Evolutionary conservation across 1,284 basidiomycete genomes (phyloP).

Genomic region (Singerocomus inundabilis): DNA sequence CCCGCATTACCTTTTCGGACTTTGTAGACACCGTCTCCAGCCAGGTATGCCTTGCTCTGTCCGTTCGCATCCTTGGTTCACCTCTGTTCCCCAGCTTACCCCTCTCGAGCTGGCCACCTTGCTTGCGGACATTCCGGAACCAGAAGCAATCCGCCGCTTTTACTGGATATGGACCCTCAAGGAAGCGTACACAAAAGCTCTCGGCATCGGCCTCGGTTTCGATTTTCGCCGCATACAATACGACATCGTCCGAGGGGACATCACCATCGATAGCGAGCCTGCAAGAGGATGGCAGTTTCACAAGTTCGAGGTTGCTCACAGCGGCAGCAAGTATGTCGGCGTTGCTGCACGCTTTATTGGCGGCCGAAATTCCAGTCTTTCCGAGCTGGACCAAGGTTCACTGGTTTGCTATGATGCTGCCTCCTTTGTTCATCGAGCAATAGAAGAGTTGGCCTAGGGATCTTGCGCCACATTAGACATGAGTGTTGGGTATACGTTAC

Average conservation of each 20-base stretch:
- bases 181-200: constrained; percentile 83
- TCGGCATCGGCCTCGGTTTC: constrained; percentile 78
- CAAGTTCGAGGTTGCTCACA: constrained; percentile 51
- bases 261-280: constrained; percentile 57
- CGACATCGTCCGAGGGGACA: constrained; percentile 46
- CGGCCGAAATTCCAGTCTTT: constrained; percentile 28
- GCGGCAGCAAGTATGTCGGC: constrained; percentile 55
- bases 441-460: constrained; percentile 38
- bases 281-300: constrained; percentile 66
- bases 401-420: constrained; percentile 44
- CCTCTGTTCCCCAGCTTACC: constrained; percentile 47
- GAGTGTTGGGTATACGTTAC: constrained; percentile 18
- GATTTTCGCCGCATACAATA: constrained; percentile 74
- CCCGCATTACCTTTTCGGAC: constrained; percentile 50
- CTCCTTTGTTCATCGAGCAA: constrained; percentile 46
- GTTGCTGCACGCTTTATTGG: constrained; percentile 58
- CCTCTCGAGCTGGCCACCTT: constrained; percentile 47
- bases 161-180: constrained; percentile 86
- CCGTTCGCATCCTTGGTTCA: constrained; percentile 10
- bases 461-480: constrained; percentile 9
- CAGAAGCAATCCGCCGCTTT: constrained; percentile 53
- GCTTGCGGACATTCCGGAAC: constrained; percentile 37
- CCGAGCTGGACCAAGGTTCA: constrained; percentile 38
- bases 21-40: constrained; percentile 66
- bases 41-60: constrained; percentile 46